Percentiles rank a stretch among this genome's conserved stretches.
These are phyloP conservation scores for Colletotrichum gigasporum DNA, from an alignment of 2,329 filamentous ascomycete genomes.

Conservation along the genomic window DNA sequence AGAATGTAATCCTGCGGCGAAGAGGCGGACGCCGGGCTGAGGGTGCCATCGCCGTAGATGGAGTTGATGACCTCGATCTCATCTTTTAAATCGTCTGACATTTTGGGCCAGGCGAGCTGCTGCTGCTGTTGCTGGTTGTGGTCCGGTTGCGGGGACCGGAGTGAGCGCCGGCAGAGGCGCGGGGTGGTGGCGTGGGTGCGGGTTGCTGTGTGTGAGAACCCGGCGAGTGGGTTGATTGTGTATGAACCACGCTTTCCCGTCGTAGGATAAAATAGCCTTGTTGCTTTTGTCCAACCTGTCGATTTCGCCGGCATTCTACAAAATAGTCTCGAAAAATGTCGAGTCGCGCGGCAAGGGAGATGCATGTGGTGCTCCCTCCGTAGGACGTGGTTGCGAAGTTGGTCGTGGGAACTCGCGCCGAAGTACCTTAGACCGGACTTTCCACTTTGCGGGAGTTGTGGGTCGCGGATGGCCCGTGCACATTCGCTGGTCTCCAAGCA, in stretches of 20 bases:
- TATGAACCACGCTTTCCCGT: too few species aligned
- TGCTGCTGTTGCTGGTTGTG: neutral
- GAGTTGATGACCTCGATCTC: constrained; percentile 86
- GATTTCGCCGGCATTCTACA: too few species aligned
- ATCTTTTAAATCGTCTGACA: constrained; percentile 54
- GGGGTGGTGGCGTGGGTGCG: neutral
- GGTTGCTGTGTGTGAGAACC: neutral
- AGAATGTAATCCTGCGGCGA: constrained; percentile 65
- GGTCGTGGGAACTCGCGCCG: neutral
- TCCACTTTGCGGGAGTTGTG: neutral
- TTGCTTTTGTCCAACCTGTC: too few species aligned
- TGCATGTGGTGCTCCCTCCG: neutral
- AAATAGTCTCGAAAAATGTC: neutral
- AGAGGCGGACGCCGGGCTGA: constrained; percentile 52
- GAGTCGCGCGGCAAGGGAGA: neutral
- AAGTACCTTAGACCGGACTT: neutral
- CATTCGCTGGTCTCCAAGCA: neutral
- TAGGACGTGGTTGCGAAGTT: neutral
- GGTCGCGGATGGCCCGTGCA: neutral
- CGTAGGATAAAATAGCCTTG: rapidly evolving
- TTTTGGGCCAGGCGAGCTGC: neutral
- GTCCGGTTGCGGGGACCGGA: neutral
- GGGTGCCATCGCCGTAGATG: constrained; percentile 78
- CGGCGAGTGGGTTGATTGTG: neutral
- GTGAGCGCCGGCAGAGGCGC: neutral